Base-by-base conservation (phyloP, 257 asterid genomes). In the Scutellaria minor region DNA sequence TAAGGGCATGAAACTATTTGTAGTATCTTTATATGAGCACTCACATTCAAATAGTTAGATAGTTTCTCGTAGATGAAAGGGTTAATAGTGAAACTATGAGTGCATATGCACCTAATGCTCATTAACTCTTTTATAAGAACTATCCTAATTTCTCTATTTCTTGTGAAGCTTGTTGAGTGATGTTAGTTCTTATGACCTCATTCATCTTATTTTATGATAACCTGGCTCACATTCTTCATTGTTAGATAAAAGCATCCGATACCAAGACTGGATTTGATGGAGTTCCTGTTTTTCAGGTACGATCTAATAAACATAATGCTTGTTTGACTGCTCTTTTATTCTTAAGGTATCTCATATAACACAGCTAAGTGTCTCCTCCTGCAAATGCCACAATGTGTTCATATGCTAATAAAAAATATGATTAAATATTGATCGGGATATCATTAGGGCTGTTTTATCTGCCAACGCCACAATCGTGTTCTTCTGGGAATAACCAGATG, bases 281-380 rank as follows among this genome's bases (percentile, higher is more conserved):
- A 84, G 97, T 94, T 79, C 99, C 99, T 52, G 95, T 94, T 83
- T 91, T 90, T 77, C 98, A 92, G 99, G 98, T 94, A 80, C 59
- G 66, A 59, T 55, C 24, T 6, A 46, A 57, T 68, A 68, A 13
- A 2, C 44, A 51, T 45, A 9, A 57, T 31, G 27, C 41, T 64
- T 12, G 6, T 42, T 55, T 46, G 55, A 35, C n/a, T 45, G 20
- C 53, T 13, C 11, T 61, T 14, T 31, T 35, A 8, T 55, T 14
- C 40, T 39, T 56, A 31, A 52, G 55, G 2, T 60, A 51, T 62
- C 39, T 62, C 55, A 47, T 60, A 40, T 39, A 22, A 24, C 27
- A 41, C 9, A 22, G 11, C 12, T 64, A 27, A 42, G 6, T 59
- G 41, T 24, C 27, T 24, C 4, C 65, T 54, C 44, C 35, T 64